These are phyloP conservation scores for Mycena amicta DNA, from an alignment of 768 basidiomycete species.

Conservation along the genomic window DNA sequence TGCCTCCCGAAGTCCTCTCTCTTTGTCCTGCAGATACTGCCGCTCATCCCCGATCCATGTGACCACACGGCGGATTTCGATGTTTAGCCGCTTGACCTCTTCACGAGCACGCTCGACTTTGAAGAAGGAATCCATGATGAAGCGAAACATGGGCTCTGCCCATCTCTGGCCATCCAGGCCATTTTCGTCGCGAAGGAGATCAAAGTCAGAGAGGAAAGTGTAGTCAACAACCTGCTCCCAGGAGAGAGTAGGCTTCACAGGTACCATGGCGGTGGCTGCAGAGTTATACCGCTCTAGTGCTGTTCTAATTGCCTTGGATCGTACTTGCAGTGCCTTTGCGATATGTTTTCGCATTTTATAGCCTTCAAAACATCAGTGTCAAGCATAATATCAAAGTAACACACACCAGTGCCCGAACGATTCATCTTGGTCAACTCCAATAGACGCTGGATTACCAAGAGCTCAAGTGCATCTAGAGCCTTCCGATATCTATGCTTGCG, in stretches of 20 bases:
- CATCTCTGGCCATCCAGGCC: not conserved
- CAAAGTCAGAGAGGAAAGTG: constrained; percentile 16
- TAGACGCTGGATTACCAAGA: not conserved
- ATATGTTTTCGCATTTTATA: not conserved
- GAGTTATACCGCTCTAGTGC: constrained; percentile 7
- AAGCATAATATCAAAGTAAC: not conserved
- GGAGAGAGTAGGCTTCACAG: not conserved
- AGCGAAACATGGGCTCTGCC: constrained; percentile 16
- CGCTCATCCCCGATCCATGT: constrained; percentile 23
- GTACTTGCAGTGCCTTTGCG: not conserved
- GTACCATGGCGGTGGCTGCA: not conserved
- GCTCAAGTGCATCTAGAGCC: not conserved
- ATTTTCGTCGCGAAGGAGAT: constrained; percentile 9
- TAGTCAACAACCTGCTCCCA: constrained; percentile 23
- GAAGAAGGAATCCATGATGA: constrained; percentile 20
- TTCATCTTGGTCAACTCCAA: constrained; percentile 12
- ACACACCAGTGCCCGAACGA: constrained; percentile 6
- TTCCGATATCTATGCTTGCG: not conserved
- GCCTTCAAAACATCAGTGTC: not conserved
- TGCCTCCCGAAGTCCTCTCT: not conserved
- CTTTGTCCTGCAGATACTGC: not conserved
- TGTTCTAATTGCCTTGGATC: constrained; percentile 4
- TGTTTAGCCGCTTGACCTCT: constrained; percentile 26
- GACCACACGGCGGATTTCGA: constrained; percentile 24
- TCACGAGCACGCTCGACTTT: constrained; percentile 24